phyloP scores from a whole-genome alignment of 345 rosid genomes.

The Euphorbia lathyris region DNA sequence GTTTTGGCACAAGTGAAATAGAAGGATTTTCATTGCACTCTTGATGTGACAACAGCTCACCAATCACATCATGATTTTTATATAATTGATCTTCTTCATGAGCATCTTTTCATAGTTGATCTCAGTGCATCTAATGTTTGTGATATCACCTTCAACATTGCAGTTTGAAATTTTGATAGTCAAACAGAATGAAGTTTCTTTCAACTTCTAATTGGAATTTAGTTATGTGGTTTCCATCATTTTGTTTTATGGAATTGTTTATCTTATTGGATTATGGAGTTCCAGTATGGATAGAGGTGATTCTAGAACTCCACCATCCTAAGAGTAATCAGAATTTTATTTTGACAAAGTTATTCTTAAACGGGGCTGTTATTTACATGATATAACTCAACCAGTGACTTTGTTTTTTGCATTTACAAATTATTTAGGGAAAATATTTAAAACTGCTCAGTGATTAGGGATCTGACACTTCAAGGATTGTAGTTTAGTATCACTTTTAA shows the following conservation, averaged over 20 bases:
- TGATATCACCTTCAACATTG: neutral
- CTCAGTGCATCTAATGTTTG: neutral
- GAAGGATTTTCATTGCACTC: neutral
- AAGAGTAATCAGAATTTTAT: neutral
- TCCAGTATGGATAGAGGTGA: neutral
- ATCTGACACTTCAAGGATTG: neutral
- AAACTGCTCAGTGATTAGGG: neutral
- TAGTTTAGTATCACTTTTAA: neutral
- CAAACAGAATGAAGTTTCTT: neutral
- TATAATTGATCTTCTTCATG: neutral
- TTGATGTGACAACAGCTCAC: neutral
- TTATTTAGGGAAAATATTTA: neutral
- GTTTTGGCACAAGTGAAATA: neutral
- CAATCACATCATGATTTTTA: neutral
- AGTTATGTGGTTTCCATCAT: neutral
- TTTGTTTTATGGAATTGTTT: neutral
- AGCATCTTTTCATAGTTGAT: neutral
- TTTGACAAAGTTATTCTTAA: neutral
- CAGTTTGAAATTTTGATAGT: neutral
- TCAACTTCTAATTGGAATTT: neutral
- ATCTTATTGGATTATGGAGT: neutral
- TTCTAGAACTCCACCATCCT: neutral
- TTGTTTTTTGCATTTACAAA: neutral
- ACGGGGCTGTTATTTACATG: neutral
- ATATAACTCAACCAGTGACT: neutral